Base-by-base conservation (phyloP, 805 yeast species). In the Kazachstania africana region DNA sequence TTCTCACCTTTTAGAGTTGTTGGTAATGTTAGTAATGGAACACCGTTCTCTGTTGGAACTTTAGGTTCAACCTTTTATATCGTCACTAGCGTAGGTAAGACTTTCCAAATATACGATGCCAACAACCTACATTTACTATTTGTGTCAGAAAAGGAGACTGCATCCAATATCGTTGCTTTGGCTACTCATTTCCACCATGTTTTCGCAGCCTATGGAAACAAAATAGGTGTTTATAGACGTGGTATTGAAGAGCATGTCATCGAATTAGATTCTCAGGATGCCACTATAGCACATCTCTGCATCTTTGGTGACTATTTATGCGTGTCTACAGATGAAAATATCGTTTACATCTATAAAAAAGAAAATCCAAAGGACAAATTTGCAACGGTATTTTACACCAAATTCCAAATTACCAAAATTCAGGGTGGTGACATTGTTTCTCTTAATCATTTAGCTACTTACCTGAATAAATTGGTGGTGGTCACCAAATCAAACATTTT, bases 71-170 rank as follows among this genome's bases (percentile, higher is more conserved):
- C 94, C 1, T 87, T 80, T 47, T 80, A 87, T 47, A 72, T 84
- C 24, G 94, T 78, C 12, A 88, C 97, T 0, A 75, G 82, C 27
- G 95, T 91, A 15, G 97, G 96, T 3, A 67, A 75, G 32, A 68
- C 88, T 1, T 83, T 91, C 61, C 97, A 88, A 55, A 83, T 91
- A 18, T 91, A 81, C 49, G 98, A 91, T 60, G 95, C 81, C 46
- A 74, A 88, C 20, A 83, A 81, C 5, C 62, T 88, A 39, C 91
- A 82, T 43, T 62, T 88, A 39, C 60, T 88, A 15, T 88, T 91
- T 57, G 93, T 88, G 9, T 82, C 95, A 1, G 81, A 75, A 41
- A 70, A 68, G 14, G 88, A 81, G 52, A 78, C 95, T 0, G 68
- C 77, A 0, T 50, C 72, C 6, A 69, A 72, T 35, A 85, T 88